Evolutionary conservation across 1,284 basidiomycete species (phyloP).

Genomic region (Irpex rosettiformis): DNA sequence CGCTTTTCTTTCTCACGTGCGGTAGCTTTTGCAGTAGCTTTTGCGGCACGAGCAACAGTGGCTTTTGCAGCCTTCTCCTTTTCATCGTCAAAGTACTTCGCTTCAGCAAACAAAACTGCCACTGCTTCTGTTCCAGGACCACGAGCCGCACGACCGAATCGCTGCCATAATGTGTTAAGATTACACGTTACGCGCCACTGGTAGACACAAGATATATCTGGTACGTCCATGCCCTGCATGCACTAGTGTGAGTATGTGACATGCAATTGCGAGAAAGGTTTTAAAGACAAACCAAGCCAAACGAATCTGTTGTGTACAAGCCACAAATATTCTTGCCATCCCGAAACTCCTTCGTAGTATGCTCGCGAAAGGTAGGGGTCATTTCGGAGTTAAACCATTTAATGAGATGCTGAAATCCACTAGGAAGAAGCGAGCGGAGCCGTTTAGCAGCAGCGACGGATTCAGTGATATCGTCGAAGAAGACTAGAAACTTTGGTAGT

Average conservation of each 20-base stretch:
- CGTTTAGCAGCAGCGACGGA: conserved; percentile 9
- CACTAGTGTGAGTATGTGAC: neutral
- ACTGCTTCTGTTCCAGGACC: conserved; percentile 7
- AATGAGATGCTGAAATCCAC: conserved; percentile 12
- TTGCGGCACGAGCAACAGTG: neutral
- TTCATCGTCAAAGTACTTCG: conserved; percentile 14
- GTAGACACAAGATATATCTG: conserved; percentile 28
- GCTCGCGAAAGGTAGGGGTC: conserved; percentile 13
- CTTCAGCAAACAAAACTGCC: conserved; percentile 17
- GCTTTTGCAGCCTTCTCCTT: conserved; percentile 1
- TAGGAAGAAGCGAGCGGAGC: conserved; percentile 13
- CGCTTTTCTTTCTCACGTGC: conserved; percentile 3
- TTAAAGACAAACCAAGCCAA: conserved; percentile 30
- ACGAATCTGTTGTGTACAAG: conserved; percentile 27
- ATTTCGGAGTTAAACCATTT: conserved; percentile 22
- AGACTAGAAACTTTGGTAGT: conserved; percentile 24
- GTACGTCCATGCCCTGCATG: conserved; percentile 31
- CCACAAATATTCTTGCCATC: conserved; percentile 20
- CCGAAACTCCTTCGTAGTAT: conserved; percentile 16
- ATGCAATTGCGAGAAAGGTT: neutral
- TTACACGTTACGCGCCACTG: conserved; percentile 26
- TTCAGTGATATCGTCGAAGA: conserved; percentile 27
- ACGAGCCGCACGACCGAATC: conserved; percentile 18
- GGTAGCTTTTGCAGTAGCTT: neutral
- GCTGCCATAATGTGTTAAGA: conserved; percentile 17